Evolutionary conservation across 2,329 filamentous ascomycete genomes (phyloP).

Genomic region (Fusarium coicis): DNA sequence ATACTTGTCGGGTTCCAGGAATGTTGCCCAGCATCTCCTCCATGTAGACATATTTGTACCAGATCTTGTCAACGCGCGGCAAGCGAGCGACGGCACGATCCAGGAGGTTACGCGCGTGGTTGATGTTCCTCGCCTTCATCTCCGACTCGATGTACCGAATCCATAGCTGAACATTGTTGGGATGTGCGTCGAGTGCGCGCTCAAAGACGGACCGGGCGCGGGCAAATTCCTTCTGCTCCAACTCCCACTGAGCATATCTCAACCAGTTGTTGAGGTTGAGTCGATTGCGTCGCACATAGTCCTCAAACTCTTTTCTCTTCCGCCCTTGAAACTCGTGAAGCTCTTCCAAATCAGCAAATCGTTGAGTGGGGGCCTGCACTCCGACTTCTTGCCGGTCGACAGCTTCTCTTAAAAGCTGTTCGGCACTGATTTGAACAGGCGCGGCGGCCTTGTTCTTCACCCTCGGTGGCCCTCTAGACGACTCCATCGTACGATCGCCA

Average conservation of each 20-base stretch:
- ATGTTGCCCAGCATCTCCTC: constrained; percentile 98
- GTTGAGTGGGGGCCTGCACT: constrained; percentile 90
- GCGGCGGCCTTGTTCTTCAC: constrained; percentile 99
- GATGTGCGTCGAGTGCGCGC: constrained; percentile 89
- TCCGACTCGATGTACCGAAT: constrained; percentile 94
- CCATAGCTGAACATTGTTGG: constrained; percentile 88
- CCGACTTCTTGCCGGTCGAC: constrained; percentile 94
- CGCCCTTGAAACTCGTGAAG: constrained; percentile 96
- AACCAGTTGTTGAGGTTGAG: constrained; percentile 99
- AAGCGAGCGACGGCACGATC: constrained; percentile 94
- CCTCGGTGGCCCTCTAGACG: constrained; percentile 87
- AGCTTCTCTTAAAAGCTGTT: constrained; percentile 96
- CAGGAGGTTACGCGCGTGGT: constrained; percentile 92
- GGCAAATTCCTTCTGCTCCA: constrained; percentile 97
- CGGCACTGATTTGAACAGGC: constrained; percentile 90
- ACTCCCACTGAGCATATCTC: constrained; percentile 96
- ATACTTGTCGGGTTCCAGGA: constrained; percentile 89
- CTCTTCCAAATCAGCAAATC: constrained; percentile 96
- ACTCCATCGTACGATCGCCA: constrained; percentile 76
- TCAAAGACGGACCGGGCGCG: constrained; percentile 94
- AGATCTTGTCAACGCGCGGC: constrained; percentile 92
- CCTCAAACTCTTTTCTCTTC: constrained; percentile 96
- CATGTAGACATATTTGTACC: constrained; percentile 99
- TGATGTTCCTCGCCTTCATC: constrained; percentile 94
- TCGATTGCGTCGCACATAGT: constrained; percentile 94